A percentile compares a stretch with the other conserved stretches of the same genome.
phyloP scores from a whole-genome alignment of 768 basidiomycete genomes.

The Agrocybe praecox region DNA sequence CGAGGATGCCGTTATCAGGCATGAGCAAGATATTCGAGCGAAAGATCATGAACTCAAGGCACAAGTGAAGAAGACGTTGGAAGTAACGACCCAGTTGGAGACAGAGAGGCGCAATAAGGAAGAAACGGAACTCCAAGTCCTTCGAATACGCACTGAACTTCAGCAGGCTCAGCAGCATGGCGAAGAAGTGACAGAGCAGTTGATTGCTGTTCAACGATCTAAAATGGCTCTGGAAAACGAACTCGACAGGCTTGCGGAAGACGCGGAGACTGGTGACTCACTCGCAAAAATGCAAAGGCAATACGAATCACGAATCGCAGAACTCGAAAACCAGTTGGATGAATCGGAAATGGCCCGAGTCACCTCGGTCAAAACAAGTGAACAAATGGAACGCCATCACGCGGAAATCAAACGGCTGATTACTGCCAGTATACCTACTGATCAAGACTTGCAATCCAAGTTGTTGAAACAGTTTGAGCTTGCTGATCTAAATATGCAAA shows the following conservation, averaged over 20 bases:
- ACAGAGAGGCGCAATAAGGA: conserved; percentile 69
- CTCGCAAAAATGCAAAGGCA: conserved; percentile 63
- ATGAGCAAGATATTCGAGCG: conserved; percentile 67
- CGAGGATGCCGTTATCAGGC: conserved; percentile 79
- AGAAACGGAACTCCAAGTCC: conserved; percentile 61
- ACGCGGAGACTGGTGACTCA: conserved; percentile 53
- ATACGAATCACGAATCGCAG: conserved; percentile 62
- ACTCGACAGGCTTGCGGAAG: conserved; percentile 65
- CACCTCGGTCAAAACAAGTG: conserved; percentile 57
- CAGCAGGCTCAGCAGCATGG: conserved; percentile 56
- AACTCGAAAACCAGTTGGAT: conserved; percentile 63
- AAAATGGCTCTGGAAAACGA: conserved; percentile 70
- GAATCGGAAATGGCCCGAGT: conserved; percentile 54
- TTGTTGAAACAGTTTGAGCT: conserved; percentile 65
- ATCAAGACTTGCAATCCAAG: conserved; percentile 61
- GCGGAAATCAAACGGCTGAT: conserved; percentile 73
- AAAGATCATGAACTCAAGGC: conserved; percentile 68
- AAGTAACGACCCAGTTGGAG: conserved; percentile 62
- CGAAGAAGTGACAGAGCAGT: conserved; percentile 55
- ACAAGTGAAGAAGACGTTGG: conserved; percentile 62
- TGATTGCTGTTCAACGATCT: conserved; percentile 55
- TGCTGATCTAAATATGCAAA: conserved; percentile 58
- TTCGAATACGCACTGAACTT: conserved; percentile 63
- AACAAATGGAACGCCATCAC: conserved; percentile 67
- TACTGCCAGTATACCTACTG: conserved; percentile 54